Evolutionary conservation across 495 filamentous ascomycete genomes (phyloP).

Genomic region (Daldinia decipiens): DNA sequence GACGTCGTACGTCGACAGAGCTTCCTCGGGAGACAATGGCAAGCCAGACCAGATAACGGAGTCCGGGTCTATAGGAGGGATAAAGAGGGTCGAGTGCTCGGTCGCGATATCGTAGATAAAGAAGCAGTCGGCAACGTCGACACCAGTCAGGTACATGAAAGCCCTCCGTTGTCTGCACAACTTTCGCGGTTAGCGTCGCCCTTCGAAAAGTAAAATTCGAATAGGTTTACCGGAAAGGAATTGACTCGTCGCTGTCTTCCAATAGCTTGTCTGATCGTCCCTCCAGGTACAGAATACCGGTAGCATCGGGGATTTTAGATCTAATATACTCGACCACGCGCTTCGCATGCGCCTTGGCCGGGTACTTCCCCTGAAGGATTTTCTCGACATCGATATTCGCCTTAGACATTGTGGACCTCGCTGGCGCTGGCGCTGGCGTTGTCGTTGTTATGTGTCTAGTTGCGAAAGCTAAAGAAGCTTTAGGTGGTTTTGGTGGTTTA

Average conservation of each 20-base stretch:
- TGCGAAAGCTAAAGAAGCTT: constrained; percentile 4
- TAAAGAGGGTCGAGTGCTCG: constrained; percentile 84
- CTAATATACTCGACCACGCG: constrained; percentile 82
- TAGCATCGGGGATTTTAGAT: constrained; percentile 65
- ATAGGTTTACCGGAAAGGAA: constrained; percentile 74
- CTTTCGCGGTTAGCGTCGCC: constrained; percentile 30
- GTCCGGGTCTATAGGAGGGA: constrained; percentile 87
- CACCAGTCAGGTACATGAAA: constrained; percentile 96
- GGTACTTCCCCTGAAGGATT: constrained; percentile 78
- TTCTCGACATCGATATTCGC: constrained; percentile 51
- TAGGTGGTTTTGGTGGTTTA: neutral
- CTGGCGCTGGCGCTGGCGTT: constrained; percentile 7
- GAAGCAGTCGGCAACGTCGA: constrained; percentile 81
- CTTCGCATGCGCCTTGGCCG: constrained; percentile 88
- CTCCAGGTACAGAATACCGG: constrained; percentile 85
- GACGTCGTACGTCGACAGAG: constrained; percentile 80
- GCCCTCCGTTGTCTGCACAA: constrained; percentile 78
- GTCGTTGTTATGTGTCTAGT: constrained; percentile 24
- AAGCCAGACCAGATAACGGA: constrained; percentile 97
- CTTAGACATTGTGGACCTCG: constrained; percentile 37
- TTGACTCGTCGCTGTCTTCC: constrained; percentile 83
- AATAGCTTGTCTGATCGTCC: constrained; percentile 78
- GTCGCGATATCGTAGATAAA: constrained; percentile 81
- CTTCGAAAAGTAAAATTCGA: neutral
- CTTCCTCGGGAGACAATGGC: constrained; percentile 79